Evolutionary conservation across 225 moss, liverwort and hornwort species (phyloP).

Genomic region (Straminergon stramineum): DNA sequence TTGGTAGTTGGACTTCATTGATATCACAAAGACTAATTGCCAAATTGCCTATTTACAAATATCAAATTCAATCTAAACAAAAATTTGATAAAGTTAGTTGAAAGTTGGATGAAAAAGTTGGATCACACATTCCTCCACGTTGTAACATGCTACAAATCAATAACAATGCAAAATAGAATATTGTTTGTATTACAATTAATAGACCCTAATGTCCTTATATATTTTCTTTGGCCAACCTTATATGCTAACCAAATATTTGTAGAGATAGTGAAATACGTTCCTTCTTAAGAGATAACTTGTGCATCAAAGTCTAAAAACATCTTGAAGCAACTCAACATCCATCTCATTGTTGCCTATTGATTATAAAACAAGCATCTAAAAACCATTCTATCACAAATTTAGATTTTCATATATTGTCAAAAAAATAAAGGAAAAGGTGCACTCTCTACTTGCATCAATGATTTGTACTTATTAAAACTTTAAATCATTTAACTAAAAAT

Average conservation of each 20-base stretch:
- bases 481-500: background rate
- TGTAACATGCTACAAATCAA: background rate
- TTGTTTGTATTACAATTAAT: background rate
- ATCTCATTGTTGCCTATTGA: background rate
- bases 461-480: background rate
- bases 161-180: background rate
- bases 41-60: background rate
- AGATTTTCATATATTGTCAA: background rate
- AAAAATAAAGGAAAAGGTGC: no score
- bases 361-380: background rate
- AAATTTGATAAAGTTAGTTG: background rate
- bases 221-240: background rate
- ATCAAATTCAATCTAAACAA: background rate
- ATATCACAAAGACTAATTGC: rapidly evolving
- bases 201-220: background rate
- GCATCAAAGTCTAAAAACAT: background rate
- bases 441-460: background rate
- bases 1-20: background rate
- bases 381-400: background rate
- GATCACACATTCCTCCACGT: rapidly evolving
- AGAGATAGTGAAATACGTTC: background rate
- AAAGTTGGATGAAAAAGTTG: background rate
- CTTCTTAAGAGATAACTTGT: no score
- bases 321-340: background rate
- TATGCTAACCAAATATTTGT: background rate